Evolutionary conservation across 768 basidiomycete genomes (phyloP).

Genomic region (Naganishia randhawae): DNA sequence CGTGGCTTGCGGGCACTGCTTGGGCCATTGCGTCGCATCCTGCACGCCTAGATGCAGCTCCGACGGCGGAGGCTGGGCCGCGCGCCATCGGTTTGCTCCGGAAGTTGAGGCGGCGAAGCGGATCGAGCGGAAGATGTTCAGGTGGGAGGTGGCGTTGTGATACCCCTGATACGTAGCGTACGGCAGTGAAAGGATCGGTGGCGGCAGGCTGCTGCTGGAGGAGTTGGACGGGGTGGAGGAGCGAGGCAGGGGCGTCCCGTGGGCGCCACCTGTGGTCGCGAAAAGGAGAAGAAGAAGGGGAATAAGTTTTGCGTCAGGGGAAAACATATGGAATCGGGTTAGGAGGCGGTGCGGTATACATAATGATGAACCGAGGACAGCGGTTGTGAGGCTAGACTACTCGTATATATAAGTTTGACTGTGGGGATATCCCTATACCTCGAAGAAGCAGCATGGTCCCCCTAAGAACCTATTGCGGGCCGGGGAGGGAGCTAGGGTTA

Average conservation of each 20-base stretch:
- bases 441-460: background rate
- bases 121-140: conserved; percentile 10
- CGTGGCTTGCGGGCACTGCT: conserved; percentile 26
- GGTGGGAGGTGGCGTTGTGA: conserved; percentile 21
- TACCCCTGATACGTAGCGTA: conserved; percentile 25
- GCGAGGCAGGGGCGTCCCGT: background rate
- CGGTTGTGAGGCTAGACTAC: background rate
- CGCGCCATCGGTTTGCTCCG: conserved; percentile 14
- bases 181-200: conserved; percentile 21
- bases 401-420: background rate
- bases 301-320: background rate
- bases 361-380: background rate
- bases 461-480: background rate
- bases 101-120: conserved; percentile 15
- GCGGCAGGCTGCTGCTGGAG: no score
- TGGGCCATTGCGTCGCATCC: conserved; percentile 20
- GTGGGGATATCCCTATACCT: no score
- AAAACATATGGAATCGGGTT: background rate
- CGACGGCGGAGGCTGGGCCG: conserved; percentile 10
- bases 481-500: background rate
- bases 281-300: background rate
- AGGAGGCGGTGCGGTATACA: background rate
- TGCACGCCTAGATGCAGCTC: background rate
- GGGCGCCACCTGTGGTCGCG: no score
- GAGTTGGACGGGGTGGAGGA: background rate